Percentiles rank a stretch among this genome's conserved stretches.
Conservation (phyloP, 140 eudicot genomes). For the Stevia rebaudiana region DNA sequence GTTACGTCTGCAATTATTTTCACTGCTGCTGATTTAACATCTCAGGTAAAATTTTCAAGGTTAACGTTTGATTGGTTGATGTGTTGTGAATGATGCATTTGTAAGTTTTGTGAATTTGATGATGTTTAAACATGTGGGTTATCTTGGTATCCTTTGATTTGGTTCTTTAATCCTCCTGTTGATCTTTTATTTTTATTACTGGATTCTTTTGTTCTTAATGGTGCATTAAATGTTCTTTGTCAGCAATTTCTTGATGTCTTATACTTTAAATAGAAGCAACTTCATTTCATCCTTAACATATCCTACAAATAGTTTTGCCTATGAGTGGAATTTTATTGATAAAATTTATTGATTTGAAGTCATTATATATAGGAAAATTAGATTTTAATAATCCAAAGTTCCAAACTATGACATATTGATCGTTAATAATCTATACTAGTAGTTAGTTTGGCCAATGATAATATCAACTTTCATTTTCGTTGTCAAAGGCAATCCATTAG, state of each 20-base stretch:
- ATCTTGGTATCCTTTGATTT: neutral
- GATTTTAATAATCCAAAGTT: no score
- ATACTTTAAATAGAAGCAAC: neutral
- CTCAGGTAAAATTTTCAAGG: constrained; percentile 45
- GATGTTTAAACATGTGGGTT: neutral
- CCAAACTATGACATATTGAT: no score
- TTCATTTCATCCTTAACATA: no score
- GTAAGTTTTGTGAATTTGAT: neutral
- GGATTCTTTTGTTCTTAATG: neutral
- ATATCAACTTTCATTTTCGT: no score
- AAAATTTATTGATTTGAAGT: no score
- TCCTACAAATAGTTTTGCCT: no score
- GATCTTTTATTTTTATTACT: neutral
- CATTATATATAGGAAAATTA: no score
- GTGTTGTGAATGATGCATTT: neutral
- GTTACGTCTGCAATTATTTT: constrained; percentile 62
- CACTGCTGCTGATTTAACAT: constrained; percentile 74
- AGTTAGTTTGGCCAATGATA: no score
- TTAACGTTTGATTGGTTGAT: neutral
- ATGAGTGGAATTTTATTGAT: no score
- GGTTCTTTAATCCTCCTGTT: neutral
- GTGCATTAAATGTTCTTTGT: neutral
- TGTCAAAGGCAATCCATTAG: no score
- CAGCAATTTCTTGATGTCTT: neutral
- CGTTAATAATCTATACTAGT: no score